Conservation (phyloP, 192 early-diverging fungal genomes). For the Coemansia sp. region DNA sequence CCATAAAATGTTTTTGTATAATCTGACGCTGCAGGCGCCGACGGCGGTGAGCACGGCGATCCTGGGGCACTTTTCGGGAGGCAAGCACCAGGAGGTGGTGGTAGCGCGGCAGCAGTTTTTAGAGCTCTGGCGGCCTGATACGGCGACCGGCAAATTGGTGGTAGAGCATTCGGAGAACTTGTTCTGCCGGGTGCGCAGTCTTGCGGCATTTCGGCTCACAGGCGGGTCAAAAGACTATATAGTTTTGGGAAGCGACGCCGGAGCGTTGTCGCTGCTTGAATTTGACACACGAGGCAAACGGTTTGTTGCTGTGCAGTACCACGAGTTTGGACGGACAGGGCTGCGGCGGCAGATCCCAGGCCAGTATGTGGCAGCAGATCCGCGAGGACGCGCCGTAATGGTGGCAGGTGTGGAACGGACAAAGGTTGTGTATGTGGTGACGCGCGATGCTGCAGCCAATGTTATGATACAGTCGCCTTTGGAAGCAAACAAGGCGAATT, state of each 20-base stretch:
- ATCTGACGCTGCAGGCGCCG: slow-evolving; percentile 82
- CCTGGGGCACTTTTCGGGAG: slow-evolving; percentile 91
- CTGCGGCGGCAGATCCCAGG: slow-evolving; percentile 87
- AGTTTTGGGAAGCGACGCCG: slow-evolving; percentile 86
- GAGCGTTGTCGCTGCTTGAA: slow-evolving; percentile 85
- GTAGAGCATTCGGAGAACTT: slow-evolving; percentile 69
- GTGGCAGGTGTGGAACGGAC: slow-evolving; percentile 91
- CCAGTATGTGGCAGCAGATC: slow-evolving; percentile 94
- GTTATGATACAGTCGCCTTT: slow-evolving; percentile 93
- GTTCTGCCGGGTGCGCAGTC: slow-evolving; percentile 83
- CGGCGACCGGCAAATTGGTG: slow-evolving; percentile 75
- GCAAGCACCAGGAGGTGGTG: slow-evolving; percentile 82
- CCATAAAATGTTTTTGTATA: slow-evolving; percentile 66
- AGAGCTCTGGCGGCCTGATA: slow-evolving; percentile 79
- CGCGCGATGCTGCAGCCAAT: slow-evolving; percentile 80
- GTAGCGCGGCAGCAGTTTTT: slow-evolving; percentile 66
- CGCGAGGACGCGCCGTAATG: slow-evolving; percentile 95
- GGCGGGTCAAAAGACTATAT: slow-evolving; percentile 92
- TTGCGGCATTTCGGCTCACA: slow-evolving; percentile 83
- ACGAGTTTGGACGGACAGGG: slow-evolving; percentile 93
- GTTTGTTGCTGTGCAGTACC: slow-evolving; percentile 83
- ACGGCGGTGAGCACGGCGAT: slow-evolving; percentile 74
- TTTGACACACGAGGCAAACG: slow-evolving; percentile 72
- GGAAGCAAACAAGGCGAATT: slow-evolving; percentile 84
- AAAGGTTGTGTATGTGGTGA: slow-evolving; percentile 96